Evolutionary conservation across 2,329 filamentous ascomycete species (phyloP), one percentile per base, ranked within the genome.

Genomic region (Aspergillus terreus): DNA sequence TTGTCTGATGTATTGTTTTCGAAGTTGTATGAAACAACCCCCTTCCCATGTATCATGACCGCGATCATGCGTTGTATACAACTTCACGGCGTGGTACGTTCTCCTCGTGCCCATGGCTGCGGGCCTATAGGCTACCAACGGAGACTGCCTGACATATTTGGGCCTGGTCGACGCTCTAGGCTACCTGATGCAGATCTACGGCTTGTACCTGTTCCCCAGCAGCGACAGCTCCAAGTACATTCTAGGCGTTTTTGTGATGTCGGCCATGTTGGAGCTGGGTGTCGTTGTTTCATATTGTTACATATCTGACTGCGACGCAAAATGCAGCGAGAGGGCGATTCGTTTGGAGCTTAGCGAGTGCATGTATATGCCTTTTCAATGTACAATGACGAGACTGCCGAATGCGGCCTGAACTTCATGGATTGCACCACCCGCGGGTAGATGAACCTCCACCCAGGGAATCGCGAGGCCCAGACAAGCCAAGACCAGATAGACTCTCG

Each of bases 21-120:
- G 23, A 23, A 23, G 23, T 23, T 6, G 23, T 23, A 23, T 23
- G 23, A 5, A 23, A 6, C 23, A 23, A 23, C 23, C 23, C 23
- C 23, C 23, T 23, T 6, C 23, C 23, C 23, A 5, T 23, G 23
- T 23, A 2, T 23, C 23, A 6, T 23, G 23, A 6, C 23, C 23
- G 23, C 5, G 23, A 23, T 23, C 4, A 23, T 71, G 75, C 52
- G 60, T 52, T 6, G 70, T 82, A 3, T 80, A 80, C 63, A 66
- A 78, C 61, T 78, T 76, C 63, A 78, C 69, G 1, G 79, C 77
- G 1, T 72, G 80, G 4, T 83, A 83, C 55, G 78, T 71, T 0
- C 68, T 83, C 1, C 71, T 83, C 0, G 77, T 82, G 2, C 68
- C 83, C 50, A 80, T 82, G 78, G 78, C 79, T 0, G 74, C 77